phyloP scores from a whole-genome alignment of 345 rosid genomes.

The Linum lewisii region DNA sequence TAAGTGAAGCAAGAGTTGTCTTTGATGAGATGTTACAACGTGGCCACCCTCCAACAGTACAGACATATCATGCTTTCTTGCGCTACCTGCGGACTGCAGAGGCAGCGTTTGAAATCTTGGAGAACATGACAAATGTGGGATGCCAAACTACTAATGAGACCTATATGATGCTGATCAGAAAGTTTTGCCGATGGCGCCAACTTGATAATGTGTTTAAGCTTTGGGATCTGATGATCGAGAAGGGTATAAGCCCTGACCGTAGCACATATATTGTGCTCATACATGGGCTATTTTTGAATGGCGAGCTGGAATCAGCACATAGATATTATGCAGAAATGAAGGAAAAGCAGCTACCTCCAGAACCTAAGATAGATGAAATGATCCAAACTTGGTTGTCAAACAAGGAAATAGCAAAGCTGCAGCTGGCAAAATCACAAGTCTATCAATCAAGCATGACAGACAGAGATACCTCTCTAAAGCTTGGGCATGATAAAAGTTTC shows the following conservation, averaged over 20 bases:
- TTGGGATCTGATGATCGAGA: constrained; percentile 72
- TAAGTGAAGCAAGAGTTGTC: constrained; percentile 47
- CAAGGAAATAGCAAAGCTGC: constrained; percentile 38
- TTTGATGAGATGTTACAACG: constrained; percentile 62
- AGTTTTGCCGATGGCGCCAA: constrained; percentile 81
- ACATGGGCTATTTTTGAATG: constrained; percentile 83
- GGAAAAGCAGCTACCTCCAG: constrained; percentile 51
- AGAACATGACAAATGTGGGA: constrained; percentile 57
- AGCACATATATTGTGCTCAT: constrained; percentile 75
- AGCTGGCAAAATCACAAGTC: constrained; percentile 17
- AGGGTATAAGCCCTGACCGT: constrained; percentile 62
- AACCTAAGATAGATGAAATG: constrained; percentile 57
- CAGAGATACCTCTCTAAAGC: constrained; percentile 21
- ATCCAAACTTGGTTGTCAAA: constrained; percentile 58
- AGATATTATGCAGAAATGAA: constrained; percentile 72
- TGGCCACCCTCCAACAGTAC: constrained; percentile 44
- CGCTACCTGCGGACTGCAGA: constrained; percentile 47
- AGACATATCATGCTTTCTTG: constrained; percentile 72
- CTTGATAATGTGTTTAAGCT: constrained; percentile 49
- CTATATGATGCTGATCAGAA: constrained; percentile 75
- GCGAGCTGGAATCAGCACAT: constrained; percentile 67
- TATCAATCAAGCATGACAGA: constrained; percentile 18
- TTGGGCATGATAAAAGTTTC: constrained; percentile 30
- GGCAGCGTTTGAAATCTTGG: constrained; percentile 65
- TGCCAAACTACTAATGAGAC: constrained; percentile 69